Percentiles rank a stretch among this genome's conserved stretches.
These are phyloP conservation scores for Echinosophora koreensis DNA, from an alignment of 306 rosid species.

Conservation along the genomic window DNA sequence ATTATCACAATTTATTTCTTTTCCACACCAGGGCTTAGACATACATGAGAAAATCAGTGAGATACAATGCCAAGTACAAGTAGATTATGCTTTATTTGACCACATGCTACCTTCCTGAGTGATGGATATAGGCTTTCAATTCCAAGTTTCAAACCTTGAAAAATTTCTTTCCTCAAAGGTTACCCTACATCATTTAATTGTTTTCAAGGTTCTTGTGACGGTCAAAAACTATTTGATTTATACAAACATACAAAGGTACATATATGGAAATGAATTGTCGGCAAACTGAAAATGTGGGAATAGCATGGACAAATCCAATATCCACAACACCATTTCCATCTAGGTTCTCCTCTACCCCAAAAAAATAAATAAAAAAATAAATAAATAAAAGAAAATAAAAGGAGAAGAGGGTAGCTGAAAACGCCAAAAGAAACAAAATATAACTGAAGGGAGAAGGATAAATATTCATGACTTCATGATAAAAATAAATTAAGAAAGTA, in stretches of 20 bases:
- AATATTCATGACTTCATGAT: slow-evolving; percentile 7
- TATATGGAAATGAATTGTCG: slow-evolving; percentile 24
- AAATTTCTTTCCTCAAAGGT: slow-evolving; percentile 36
- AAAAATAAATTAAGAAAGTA: slow-evolving; percentile 11
- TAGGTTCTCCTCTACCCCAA: neutral
- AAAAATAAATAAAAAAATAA: neutral
- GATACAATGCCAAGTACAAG: slow-evolving; percentile 28
- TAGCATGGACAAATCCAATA: neutral
- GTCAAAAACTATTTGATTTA: slow-evolving; percentile 35
- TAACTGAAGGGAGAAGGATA: neutral
- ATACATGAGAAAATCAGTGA: slow-evolving; percentile 42
- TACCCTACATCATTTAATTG: slow-evolving; percentile 18
- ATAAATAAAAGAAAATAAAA: neutral
- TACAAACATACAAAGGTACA: slow-evolving; percentile 5
- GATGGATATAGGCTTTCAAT: slow-evolving; percentile 8
- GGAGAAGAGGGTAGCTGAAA: slow-evolving; percentile 18
- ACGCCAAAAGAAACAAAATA: neutral
- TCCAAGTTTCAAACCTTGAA: slow-evolving; percentile 15
- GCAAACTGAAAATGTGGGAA: slow-evolving; percentile 41
- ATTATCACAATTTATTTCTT: neutral
- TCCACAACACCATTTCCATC: no score
- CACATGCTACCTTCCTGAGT: slow-evolving; percentile 23
- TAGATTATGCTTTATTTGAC: slow-evolving; percentile 42
- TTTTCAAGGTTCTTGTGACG: slow-evolving; percentile 19
- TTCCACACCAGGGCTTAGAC: neutral